A percentile compares a stretch with the other conserved stretches of the same genome.
Evolutionary conservation across 306 rosid species (phyloP).

Genomic region (Inga oerstediana): DNA sequence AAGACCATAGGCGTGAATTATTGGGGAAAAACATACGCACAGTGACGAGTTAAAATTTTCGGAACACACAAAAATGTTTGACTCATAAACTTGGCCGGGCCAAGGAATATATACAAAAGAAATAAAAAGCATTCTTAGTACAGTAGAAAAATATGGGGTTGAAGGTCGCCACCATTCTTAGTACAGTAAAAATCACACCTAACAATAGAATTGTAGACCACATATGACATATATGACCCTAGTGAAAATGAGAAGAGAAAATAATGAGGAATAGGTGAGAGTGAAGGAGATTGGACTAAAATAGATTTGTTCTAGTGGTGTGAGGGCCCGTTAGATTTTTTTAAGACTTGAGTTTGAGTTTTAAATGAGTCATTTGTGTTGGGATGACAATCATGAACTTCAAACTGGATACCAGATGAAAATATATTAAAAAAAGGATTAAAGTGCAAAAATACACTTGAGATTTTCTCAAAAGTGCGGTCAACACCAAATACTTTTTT

Average conservation of each 20-base stretch:
- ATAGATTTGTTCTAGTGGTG: too few species aligned
- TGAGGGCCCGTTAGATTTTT: too few species aligned
- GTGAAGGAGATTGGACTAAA: not conserved
- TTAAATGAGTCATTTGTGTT: too few species aligned
- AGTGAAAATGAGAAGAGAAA: not conserved
- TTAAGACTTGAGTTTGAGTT: too few species aligned
- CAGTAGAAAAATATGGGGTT: not conserved
- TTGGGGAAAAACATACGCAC: not conserved
- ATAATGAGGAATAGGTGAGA: not conserved
- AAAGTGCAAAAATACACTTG: too few species aligned
- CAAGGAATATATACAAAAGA: not conserved
- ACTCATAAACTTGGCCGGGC: not conserved
- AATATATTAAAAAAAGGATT: too few species aligned
- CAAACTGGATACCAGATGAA: too few species aligned
- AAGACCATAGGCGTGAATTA: too few species aligned
- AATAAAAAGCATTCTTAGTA: not conserved
- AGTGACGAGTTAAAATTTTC: not conserved
- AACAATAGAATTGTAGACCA: not conserved
- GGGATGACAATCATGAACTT: accelerated
- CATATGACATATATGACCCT: not conserved
- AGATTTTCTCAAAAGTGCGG: too few species aligned
- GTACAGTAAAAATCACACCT: not conserved
- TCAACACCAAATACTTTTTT: too few species aligned
- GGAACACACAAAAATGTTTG: not conserved
- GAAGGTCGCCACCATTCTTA: not conserved